Conservation (phyloP, 768 basidiomycete species). For the Leccinum obscurum region DNA sequence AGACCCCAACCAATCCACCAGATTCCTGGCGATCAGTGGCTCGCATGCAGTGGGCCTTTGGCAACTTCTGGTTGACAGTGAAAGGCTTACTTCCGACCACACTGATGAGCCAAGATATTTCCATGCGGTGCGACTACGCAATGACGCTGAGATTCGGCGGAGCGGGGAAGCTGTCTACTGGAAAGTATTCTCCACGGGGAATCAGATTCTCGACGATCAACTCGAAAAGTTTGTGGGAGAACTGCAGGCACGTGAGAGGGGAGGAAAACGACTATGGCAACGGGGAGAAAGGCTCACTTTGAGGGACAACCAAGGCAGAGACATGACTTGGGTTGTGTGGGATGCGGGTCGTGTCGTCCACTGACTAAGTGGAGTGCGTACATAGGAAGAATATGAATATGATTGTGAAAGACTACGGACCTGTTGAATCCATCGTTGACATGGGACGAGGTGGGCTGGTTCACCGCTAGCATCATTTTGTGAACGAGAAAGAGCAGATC, state of each 20-base stretch:
- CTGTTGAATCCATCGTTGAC: neutral
- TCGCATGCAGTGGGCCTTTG: constrained; percentile 19
- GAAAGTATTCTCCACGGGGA: constrained; percentile 13
- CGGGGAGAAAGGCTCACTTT: constrained; percentile 8
- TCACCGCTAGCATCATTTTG: neutral
- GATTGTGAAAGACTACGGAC: neutral
- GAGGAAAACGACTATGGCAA: constrained; percentile 8
- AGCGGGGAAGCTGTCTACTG: neutral
- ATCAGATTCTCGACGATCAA: constrained; percentile 12
- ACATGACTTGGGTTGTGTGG: constrained; percentile 19
- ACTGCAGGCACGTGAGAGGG: neutral
- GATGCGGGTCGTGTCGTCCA: constrained; percentile 11
- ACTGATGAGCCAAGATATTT: neutral
- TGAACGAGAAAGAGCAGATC: neutral
- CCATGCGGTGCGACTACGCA: constrained; percentile 10
- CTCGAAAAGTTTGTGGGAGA: constrained; percentile 4
- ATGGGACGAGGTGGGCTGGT: neutral
- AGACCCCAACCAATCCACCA: constrained; percentile 9
- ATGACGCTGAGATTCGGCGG: neutral
- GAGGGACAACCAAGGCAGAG: neutral
- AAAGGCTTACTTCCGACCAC: neutral
- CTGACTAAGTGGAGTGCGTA: neutral
- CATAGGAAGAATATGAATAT: neutral
- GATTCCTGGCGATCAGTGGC: constrained; percentile 23
- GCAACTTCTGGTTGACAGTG: neutral